Base-by-base conservation (phyloP, 2,329 filamentous ascomycete species). In the Coniochaeta sp. region DNA sequence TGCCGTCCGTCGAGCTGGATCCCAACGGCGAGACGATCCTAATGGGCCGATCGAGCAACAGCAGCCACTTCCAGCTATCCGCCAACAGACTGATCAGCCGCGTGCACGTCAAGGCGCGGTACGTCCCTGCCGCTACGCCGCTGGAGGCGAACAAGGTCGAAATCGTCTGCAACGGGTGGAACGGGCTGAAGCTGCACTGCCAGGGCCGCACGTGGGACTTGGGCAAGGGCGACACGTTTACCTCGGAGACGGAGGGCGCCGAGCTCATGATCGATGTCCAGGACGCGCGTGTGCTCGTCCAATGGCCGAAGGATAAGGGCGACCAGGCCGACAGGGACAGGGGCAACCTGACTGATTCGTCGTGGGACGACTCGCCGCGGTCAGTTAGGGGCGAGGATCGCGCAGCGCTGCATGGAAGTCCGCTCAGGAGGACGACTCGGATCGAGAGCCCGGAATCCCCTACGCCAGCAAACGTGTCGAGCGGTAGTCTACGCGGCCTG, bases 241-340 rank as follows among this genome's bases (percentile, higher is more conserved):
- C 88, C 55, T 96, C 92, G 61, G 91, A 96, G 75, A 93, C 92
- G 33, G 90, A 93, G 70, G 86, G 88, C 65, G 87, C 87, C 19
- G 92, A 96, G 69, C 92, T 99, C 72, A 96, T 99, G 86, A 79
- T 99, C 64, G 93, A 98, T 72, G 92, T 98, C 47, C 91, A 96
- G 69, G 93, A 96, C 71, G 88, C 92, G 59, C 89, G 95, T 64
- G 91, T 98, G 52, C 81, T 96, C 73, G 79, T 99, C 63, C 86
- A 88, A 70, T 98, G 95, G 93, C 95, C 95, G 52, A 84, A 76
- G 74, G 80, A 71, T 76, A 83, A 74, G 36, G 69, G 68, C 63
- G 67, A 68, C 40, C 64, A 66, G 7, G 26, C 31, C 26, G 68
- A 77, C 73, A 56, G 52, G 52, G 52, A 56, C n/a, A 56, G 54